These are phyloP conservation scores for Moricandia arvensis DNA, from an alignment of 345 rosid species.

Conservation along the genomic window DNA sequence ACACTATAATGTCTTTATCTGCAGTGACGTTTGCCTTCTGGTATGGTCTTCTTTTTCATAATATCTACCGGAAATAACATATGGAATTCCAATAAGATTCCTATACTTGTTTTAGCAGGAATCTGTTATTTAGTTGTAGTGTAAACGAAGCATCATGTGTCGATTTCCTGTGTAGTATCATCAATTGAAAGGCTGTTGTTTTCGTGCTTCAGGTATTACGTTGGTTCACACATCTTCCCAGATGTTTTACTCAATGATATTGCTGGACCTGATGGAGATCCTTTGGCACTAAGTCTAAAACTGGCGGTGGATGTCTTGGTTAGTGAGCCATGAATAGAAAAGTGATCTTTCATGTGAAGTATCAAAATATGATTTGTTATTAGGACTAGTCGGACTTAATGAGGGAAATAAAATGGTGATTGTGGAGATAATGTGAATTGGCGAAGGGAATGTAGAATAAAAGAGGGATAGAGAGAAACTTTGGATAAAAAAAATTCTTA, in stretches of 20 bases:
- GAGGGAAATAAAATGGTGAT: background rate
- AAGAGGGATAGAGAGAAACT: background rate
- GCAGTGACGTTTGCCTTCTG: constrained; percentile 91
- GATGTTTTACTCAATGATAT: constrained; percentile 94
- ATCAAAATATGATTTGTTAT: background rate
- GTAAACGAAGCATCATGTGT: constrained; percentile 9
- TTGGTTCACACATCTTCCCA: constrained; percentile 83
- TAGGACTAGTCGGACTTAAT: background rate
- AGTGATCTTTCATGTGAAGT: constrained; percentile 6
- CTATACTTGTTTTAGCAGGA: constrained; percentile 4
- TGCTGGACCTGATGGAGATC: constrained; percentile 89
- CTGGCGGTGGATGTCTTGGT: constrained; percentile 97
- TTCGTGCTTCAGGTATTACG: constrained; percentile 66
- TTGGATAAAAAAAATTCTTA: background rate
- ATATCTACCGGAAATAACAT: background rate
- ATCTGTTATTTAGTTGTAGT: background rate
- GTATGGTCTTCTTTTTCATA: constrained; percentile 43
- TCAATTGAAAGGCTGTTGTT: constrained; percentile 14
- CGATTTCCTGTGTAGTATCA: background rate
- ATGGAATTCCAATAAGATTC: background rate
- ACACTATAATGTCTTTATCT: constrained; percentile 74
- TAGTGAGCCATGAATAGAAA: constrained; percentile 37
- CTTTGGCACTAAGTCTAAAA: constrained; percentile 87
- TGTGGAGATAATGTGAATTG: constrained; percentile 6
- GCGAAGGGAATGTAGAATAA: background rate